Base-by-base conservation (phyloP, 108 stramenopile species). In the Cyclotella distinguenda region DNA sequence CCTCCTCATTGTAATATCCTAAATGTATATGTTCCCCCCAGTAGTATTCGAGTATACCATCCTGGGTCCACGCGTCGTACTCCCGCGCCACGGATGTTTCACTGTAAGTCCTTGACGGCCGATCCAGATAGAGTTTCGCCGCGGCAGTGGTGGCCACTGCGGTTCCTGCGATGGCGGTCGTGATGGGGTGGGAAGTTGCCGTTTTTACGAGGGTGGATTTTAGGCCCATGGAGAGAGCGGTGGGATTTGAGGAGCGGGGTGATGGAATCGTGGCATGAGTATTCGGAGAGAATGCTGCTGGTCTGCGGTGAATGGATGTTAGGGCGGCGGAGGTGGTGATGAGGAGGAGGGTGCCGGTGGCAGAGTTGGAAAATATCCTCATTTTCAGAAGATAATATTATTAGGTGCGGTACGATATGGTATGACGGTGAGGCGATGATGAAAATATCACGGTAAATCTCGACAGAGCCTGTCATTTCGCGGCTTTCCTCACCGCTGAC, bases 1-100 rank as follows among this genome's bases (percentile, higher is more conserved):
- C 89, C 44, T 81, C 81, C 25, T 85, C 78, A 49, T 74, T 70
- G 69, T 98, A 98, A 77, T 97, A 97, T 4, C 97, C 97, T 18
- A 98, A 77, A 82, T 98, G 97, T 70, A 98, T 98, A 79, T 98
- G 97, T 80, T 98, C 97, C 13, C 97, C 96, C 97, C 97, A 98
- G 73, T 96, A 96, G 65, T 96, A 91, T 77, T 98, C 97, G 40
- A 98, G 77, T 63, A 97, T 97, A n/a, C 95, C 95, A 46, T 97
- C 95, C 73, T 78, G 70, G 6, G 94, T 87, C 94, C 96, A 97
- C 39, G 87, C 93, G 64, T 96, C 95, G 74, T 96, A 96, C 67
- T 96, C 95, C 8, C 79, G 50, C 2, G 82, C 91, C 21, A 94
- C 93, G 7, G 90, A 82, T 46, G 79, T 83, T 33, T 82, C 80